phyloP scores from a whole-genome alignment of 768 basidiomycete genomes.

The Pulveroboletus sp. region DNA sequence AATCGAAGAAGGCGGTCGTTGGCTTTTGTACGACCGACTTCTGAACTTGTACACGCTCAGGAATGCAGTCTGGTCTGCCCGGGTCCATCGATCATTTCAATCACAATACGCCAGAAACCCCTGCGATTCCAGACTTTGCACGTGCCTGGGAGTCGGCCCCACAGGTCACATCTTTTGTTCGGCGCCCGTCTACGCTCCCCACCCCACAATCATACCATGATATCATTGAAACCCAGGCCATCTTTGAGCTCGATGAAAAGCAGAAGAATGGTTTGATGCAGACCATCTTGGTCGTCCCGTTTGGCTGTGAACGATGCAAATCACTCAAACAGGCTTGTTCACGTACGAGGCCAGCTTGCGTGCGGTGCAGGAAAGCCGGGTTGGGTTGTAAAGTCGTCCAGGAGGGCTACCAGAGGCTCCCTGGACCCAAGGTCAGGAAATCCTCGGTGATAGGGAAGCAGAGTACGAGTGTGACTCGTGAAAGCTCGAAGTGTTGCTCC shows the following conservation, averaged over 20 bases:
- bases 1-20: no score
- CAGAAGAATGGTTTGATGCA: conserved; percentile 4
- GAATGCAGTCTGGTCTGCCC: conserved; percentile 8
- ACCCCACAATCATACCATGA: conserved; percentile 17
- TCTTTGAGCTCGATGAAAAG: conserved; percentile 26
- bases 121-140: conserved; percentile 12
- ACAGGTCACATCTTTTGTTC: conserved; percentile 17
- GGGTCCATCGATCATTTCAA: not conserved
- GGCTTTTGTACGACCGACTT: not conserved
- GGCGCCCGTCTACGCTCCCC: conserved; percentile 22
- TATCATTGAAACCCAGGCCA: conserved; percentile 15
- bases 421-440: conserved; percentile 16
- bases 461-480: not conserved
- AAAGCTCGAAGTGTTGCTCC: not conserved
- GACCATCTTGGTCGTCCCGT: conserved; percentile 22
- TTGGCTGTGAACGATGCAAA: conserved; percentile 16
- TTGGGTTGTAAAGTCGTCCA: not conserved
- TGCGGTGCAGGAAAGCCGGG: conserved; percentile 16
- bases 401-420: conserved; percentile 21
- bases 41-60: not conserved
- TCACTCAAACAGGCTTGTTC: conserved; percentile 17
- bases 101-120: not conserved
- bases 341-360: conserved; percentile 22
- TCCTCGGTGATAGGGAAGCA: not conserved
- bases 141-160: conserved; percentile 17